Evolutionary conservation across 2,329 filamentous ascomycete genomes (phyloP), one percentile per base, ranked within the genome.

Genomic region (Anisogramma anomala): DNA sequence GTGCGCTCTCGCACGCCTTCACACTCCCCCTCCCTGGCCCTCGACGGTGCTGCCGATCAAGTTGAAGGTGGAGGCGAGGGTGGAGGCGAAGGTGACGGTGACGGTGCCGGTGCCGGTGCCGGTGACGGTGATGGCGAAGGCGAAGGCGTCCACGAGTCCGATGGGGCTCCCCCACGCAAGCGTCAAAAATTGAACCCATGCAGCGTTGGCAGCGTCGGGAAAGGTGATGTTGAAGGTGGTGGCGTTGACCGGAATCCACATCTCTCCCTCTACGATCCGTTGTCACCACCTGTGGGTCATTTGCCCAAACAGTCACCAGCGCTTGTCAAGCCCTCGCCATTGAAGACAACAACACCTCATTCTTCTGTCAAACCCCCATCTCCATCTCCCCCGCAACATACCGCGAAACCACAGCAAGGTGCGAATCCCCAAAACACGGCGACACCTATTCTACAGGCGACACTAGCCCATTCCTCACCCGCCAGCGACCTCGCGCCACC

Each of bases 11-110:
- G 6, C 19, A 28, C 5, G 10, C 30, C 20, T 14, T 6, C n/a
- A 18, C 3, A 8, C 8, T 10, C 4, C 11, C 6, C 3, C 3
- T 11, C 25, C 14, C 23, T 17, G 3, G 33, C 28, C 28, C 37
- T 44, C 9, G 44, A 43, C 25, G 44, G 44, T 3, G 36, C 34
- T 10, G 30, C 30, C 14, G 41, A 30, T 28, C 4, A 30, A 14
- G 38, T n/a, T 10, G 2, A 6, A 9, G 25, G 22, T 3, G 18
- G 10, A 7, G 18, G 18, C 6, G 32, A 35, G 10, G 6, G 3
- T 9, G 23, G 22, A n/a, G 17, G 23, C 14, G 2, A 6, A 8
- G 22, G 20, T 2, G 17, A 13, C 11, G 15, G 23, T 9, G 31
- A 33, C 11, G 9, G 6, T 8, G 22, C 7, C 9, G 44, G 40